A percentile compares a stretch with the other conserved stretches of the same genome.
These are phyloP conservation scores for Bruguiera hainesii DNA, from an alignment of 441 rosid genomes.

Conservation along the genomic window DNA sequence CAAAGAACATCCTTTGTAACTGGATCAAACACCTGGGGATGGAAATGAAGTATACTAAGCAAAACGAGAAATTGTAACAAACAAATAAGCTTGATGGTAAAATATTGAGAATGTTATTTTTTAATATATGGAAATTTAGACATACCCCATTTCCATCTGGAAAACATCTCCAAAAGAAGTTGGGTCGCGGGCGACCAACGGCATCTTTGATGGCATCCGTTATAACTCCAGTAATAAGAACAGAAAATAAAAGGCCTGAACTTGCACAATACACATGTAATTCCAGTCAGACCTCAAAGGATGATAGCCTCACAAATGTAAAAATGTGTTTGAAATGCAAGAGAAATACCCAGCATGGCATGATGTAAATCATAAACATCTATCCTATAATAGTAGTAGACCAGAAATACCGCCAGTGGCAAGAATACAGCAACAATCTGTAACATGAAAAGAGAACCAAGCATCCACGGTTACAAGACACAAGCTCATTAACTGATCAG, in stretches of 20 bases:
- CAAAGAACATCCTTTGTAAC: conserved; percentile 52
- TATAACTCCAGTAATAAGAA: conserved; percentile 58
- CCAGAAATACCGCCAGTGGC: conserved; percentile 40
- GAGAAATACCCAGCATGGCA: conserved; percentile 48
- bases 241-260: conserved; percentile 61
- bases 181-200: conserved; percentile 61
- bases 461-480: neutral
- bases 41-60: no score
- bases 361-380: conserved; percentile 77
- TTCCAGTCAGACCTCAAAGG: neutral
- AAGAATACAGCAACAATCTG: conserved; percentile 56
- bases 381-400: conserved; percentile 47
- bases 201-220: conserved; percentile 63
- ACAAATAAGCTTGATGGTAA: neutral
- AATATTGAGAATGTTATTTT: neutral
- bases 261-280: neutral
- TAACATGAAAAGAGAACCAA: conserved; percentile 1
- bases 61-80: neutral
- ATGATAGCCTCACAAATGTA: neutral
- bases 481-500: neutral
- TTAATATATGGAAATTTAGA: neutral
- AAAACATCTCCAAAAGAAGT: conserved; percentile 69
- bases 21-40: conserved; percentile 40
- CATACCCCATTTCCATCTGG: conserved; percentile 63
- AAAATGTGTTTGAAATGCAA: neutral